Evolutionary conservation across 495 filamentous ascomycete species (phyloP), one percentile per base, ranked within the genome.

Genomic region (Bathelium albidoporum): DNA sequence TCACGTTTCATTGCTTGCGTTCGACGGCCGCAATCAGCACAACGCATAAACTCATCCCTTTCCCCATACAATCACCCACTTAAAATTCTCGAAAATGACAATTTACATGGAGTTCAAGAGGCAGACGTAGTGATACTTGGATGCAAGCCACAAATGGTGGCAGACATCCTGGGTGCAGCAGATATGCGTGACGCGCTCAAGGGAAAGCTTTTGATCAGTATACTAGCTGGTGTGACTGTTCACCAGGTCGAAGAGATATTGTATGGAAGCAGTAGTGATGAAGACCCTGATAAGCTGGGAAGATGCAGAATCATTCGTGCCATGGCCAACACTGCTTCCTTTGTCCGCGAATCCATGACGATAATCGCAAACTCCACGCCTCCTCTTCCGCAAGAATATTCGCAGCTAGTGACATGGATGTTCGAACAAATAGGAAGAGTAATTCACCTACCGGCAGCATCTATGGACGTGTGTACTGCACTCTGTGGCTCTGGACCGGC

Each of bases 131-230:
- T 94, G 11, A 71, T 95, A 36, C 78, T 94, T 0, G 83, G 81
- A 4, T 93, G 89, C 77, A 94, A 95, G 73, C 90, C 90, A 2
- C 82, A 89, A 68, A 86, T 88, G 80, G 79, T 87, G 26, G 69
- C 78, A 22, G 83, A 83, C 5, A 80, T 93, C 36, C 77, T 95
- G 5, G 73, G 78, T 24, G 85, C 80, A 52, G 53, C 69, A 11
- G 88, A 87, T 32, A 87, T 95, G 78, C 71, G 74, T 29, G 79
- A 86, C 60, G 89, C 90, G 1, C 76, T 96, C 0, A 67, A 76
- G 11, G 88, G 87, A 1, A 97, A 96, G 67, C 77, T 96, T 2
- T 76, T 97, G 4, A 88, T 97, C 67, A 88, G 83, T 69, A 90
- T 96, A 62, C 81, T 90, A 45, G 92, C 90, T 1, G 92, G 92